Evolutionary conservation across 495 filamentous ascomycete genomes (phyloP).

Genomic region (Penicillium daleae): DNA sequence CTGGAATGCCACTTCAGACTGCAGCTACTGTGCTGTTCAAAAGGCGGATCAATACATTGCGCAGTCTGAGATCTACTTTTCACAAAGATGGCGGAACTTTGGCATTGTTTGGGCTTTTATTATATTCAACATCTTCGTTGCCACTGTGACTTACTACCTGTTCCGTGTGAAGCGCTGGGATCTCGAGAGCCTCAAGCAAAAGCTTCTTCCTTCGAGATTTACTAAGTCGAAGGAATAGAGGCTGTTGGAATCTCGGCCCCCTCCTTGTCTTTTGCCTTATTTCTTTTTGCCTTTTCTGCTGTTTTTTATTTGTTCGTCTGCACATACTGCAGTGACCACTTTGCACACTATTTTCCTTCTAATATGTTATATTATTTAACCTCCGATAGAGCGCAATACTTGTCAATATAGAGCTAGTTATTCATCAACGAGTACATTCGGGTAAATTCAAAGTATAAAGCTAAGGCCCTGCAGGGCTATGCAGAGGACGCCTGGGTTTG

Average conservation of each 20-base stretch:
- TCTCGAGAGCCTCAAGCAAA: constrained; percentile 28
- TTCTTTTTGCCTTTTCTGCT: background rate
- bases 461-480: too few species aligned
- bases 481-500: too few species aligned
- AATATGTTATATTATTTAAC: background rate
- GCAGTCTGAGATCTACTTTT: constrained; percentile 40
- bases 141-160: constrained; percentile 51
- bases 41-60: constrained; percentile 48
- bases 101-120: constrained; percentile 58
- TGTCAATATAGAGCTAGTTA: background rate
- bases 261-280: background rate
- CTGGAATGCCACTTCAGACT: constrained; percentile 38
- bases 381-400: background rate
- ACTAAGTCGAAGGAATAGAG: background rate
- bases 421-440: background rate
- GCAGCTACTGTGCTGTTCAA: constrained; percentile 45
- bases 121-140: constrained; percentile 49
- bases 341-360: background rate
- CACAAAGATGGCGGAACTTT: constrained; percentile 46
- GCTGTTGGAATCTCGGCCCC: background rate
- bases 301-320: background rate
- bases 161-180: constrained; percentile 48
- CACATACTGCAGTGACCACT: background rate
- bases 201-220: constrained; percentile 8
- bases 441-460: too few species aligned